phyloP scores from a whole-genome alignment of 2,329 filamentous ascomycete genomes.

The Paraphoma chrysanthemicola region DNA sequence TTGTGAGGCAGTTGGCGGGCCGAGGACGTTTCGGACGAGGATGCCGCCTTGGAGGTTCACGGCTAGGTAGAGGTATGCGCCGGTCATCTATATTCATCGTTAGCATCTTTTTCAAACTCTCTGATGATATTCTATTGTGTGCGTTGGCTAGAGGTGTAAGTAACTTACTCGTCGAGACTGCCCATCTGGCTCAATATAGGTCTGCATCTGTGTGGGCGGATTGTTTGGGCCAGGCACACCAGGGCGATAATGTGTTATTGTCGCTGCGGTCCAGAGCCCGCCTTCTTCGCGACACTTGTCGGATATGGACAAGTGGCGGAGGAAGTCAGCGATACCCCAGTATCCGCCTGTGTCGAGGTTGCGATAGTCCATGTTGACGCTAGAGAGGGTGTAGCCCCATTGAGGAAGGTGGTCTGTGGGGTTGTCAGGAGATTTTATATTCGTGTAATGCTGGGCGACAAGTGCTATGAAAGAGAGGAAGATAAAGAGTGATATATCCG shows the following conservation, averaged over 20 bases:
- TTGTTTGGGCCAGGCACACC: neutral
- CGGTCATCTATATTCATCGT: neutral
- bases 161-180: neutral
- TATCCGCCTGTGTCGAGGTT: neutral
- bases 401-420: neutral
- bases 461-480: no score
- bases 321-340: constrained; percentile 1
- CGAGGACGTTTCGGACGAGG: neutral
- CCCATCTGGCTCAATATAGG: neutral
- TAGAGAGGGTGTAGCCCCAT: neutral
- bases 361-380: neutral
- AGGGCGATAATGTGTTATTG: neutral
- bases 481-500: no score
- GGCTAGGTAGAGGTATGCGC: constrained; percentile 1
- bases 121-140: no score
- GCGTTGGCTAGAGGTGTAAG: no score
- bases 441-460: no score
- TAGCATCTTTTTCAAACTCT: neutral
- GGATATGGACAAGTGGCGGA: neutral
- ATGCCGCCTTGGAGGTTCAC: constrained; percentile 4
- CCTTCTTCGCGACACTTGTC: constrained; percentile 4
- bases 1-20: neutral
- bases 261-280: neutral
- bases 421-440: neutral
- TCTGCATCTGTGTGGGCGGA: neutral